phyloP scores from a whole-genome alignment of 2,329 filamentous ascomycete species.

The Diaporthe vaccinii region DNA sequence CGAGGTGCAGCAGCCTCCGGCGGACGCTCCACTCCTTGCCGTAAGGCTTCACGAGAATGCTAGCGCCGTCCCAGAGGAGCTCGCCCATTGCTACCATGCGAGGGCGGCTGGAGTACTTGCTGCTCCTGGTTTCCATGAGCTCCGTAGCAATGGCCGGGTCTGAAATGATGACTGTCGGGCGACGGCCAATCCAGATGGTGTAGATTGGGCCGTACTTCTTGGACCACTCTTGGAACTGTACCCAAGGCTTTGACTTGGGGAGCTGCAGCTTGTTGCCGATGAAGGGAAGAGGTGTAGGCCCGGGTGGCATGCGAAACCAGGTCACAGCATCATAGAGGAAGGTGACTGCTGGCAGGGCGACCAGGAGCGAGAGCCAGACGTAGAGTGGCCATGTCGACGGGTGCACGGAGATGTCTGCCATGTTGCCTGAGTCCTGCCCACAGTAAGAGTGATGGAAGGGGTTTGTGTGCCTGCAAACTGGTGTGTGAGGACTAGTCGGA shows the following conservation, averaged over 20 bases:
- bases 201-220: slow-evolving; percentile 60
- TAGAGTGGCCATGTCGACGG: slow-evolving; percentile 42
- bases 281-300: slow-evolving; percentile 60
- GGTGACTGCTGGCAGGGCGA: slow-evolving; percentile 44
- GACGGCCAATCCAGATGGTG: slow-evolving; percentile 62
- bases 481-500: no score
- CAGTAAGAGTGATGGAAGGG: not conserved
- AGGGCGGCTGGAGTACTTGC: slow-evolving; percentile 49
- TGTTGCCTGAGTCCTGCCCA: not conserved
- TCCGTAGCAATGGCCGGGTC: slow-evolving; percentile 59
- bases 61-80: slow-evolving; percentile 54
- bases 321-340: slow-evolving; percentile 50
- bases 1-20: slow-evolving; percentile 57
- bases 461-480: not conserved
- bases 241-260: slow-evolving; percentile 47
- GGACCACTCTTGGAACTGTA: slow-evolving; percentile 59
- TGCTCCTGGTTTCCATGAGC: slow-evolving; percentile 59
- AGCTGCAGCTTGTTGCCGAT: slow-evolving; percentile 56
- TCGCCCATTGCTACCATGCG: slow-evolving; percentile 45
- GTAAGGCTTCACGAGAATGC: slow-evolving; percentile 63
- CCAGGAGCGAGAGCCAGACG: slow-evolving; percentile 43
- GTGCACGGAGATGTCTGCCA: slow-evolving; percentile 32
- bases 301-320: slow-evolving; percentile 58
- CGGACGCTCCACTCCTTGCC: slow-evolving; percentile 60
- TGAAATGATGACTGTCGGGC: slow-evolving; percentile 58